Evolutionary conservation across 352 stramenopile genomes (phyloP).

Genomic region (Phytophthora pluvialis): DNA sequence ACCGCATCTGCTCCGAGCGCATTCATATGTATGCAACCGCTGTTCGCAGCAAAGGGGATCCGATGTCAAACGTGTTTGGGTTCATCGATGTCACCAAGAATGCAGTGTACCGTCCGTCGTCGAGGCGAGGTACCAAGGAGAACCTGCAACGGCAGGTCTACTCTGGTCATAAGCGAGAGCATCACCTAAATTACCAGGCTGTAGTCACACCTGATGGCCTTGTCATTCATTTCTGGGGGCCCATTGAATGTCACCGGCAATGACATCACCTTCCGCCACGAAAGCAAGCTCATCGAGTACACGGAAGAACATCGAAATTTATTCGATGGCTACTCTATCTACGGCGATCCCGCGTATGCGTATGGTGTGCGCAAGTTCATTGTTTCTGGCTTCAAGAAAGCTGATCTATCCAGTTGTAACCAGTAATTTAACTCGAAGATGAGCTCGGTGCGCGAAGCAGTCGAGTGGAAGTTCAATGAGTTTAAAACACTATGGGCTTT

Average conservation of each 20-base stretch:
- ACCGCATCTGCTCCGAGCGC: not conserved
- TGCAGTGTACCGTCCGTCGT: not conserved
- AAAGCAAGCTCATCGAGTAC: not conserved
- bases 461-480: too few species aligned
- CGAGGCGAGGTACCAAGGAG: not conserved
- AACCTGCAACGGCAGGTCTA: not conserved
- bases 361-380: too few species aligned
- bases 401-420: too few species aligned
- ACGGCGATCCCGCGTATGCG: too few species aligned
- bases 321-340: too few species aligned
- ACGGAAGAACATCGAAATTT: too few species aligned
- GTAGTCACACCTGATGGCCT: too few species aligned
- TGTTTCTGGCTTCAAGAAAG: too few species aligned
- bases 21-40: not conserved
- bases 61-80: not conserved
- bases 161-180: not conserved
- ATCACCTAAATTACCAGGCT: not conserved
- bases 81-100: not conserved
- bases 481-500: too few species aligned
- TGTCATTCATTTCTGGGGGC: too few species aligned
- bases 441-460: not conserved
- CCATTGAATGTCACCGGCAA: too few species aligned
- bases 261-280: too few species aligned
- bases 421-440: not conserved
- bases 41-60: not conserved